A percentile compares a stretch with the other conserved stretches of the same genome.
phyloP scores from a whole-genome alignment of 345 rosid genomes.

The Gossypium anomalum region DNA sequence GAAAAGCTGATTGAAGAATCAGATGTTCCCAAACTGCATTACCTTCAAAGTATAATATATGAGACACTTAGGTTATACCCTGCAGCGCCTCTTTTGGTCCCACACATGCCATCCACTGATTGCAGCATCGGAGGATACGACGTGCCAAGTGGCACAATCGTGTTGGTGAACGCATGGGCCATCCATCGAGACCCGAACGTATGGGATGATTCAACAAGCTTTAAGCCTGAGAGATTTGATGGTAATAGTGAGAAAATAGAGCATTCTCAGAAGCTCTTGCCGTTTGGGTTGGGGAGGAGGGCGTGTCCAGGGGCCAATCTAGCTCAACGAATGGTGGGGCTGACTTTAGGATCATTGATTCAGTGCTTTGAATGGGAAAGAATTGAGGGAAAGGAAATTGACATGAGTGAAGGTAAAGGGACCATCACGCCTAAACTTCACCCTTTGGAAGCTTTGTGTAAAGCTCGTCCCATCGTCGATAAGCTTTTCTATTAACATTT shows the following conservation, averaged over 20 bases:
- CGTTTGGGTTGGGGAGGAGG: conserved; percentile 17
- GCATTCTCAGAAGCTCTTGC: conserved; percentile 3
- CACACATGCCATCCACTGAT: conserved; percentile 8
- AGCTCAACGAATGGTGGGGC: neutral
- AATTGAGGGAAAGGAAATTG: neutral
- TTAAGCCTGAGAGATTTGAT: conserved; percentile 13
- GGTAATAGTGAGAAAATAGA: neutral
- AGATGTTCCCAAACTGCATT: conserved; percentile 9
- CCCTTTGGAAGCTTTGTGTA: conserved; percentile 10
- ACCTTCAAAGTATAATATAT: neutral
- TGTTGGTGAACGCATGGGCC: conserved; percentile 11
- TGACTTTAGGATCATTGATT: conserved; percentile 12
- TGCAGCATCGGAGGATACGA: conserved; percentile 14
- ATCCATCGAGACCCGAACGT: conserved; percentile 8
- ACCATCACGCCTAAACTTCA: conserved; percentile 13
- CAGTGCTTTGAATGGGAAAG: conserved; percentile 19
- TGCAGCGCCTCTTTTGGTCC: neutral
- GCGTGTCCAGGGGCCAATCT: conserved; percentile 9
- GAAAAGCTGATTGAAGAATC: conserved; percentile 8
- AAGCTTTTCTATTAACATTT: neutral
- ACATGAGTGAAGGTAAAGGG: conserved; percentile 14
- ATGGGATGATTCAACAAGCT: conserved; percentile 16
- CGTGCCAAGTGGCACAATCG: conserved; percentile 10
- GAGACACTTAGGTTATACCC: conserved; percentile 18
- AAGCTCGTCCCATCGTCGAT: conserved; percentile 11